These are phyloP conservation scores for Xylariales sp. DNA, from an alignment of 2,329 filamentous ascomycete genomes.

Conservation along the genomic window DNA sequence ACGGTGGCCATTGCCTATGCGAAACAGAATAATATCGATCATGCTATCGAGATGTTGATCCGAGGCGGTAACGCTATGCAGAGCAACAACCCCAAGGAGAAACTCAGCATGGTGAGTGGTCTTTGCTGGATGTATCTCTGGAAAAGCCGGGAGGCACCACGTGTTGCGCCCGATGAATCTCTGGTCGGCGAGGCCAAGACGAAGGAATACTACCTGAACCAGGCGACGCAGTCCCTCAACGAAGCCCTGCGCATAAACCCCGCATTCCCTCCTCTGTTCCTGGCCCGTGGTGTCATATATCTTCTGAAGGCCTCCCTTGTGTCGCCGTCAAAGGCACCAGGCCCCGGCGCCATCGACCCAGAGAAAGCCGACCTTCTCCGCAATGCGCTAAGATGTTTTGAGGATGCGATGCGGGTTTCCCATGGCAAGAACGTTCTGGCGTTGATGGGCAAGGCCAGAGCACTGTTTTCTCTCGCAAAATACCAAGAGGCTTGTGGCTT, in stretches of 20 bases:
- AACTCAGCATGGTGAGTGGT: slow-evolving; percentile 76
- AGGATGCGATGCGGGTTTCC: slow-evolving; percentile 84
- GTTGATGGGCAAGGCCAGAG: slow-evolving; percentile 81
- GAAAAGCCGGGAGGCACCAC: slow-evolving; percentile 77
- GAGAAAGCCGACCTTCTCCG: slow-evolving; percentile 77
- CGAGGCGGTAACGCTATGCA: slow-evolving; percentile 71
- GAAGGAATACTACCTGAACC: slow-evolving; percentile 88
- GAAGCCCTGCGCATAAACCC: slow-evolving; percentile 94
- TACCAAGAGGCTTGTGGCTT: slow-evolving; percentile 76
- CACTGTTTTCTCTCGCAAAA: slow-evolving; percentile 80
- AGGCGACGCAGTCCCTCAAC: slow-evolving; percentile 87
- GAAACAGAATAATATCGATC: slow-evolving; percentile 89
- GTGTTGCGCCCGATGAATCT: slow-evolving; percentile 57
- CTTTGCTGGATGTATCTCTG: slow-evolving; percentile 88
- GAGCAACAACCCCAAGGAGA: slow-evolving; percentile 70
- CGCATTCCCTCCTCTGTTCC: slow-evolving; percentile 82
- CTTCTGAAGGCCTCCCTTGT: slow-evolving; percentile 84
- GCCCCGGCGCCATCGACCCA: slow-evolving; percentile 59
- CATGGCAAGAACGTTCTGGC: slow-evolving; percentile 88
- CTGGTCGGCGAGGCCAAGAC: slow-evolving; percentile 71
- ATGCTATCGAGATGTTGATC: slow-evolving; percentile 68
- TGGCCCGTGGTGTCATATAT: slow-evolving; percentile 84
- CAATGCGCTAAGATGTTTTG: slow-evolving; percentile 86
- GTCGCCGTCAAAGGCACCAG: slow-evolving; percentile 63
- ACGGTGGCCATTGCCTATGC: slow-evolving; percentile 96